Evolutionary conservation across 495 filamentous ascomycete species (phyloP).

Genomic region (Penicillium samsonianum): DNA sequence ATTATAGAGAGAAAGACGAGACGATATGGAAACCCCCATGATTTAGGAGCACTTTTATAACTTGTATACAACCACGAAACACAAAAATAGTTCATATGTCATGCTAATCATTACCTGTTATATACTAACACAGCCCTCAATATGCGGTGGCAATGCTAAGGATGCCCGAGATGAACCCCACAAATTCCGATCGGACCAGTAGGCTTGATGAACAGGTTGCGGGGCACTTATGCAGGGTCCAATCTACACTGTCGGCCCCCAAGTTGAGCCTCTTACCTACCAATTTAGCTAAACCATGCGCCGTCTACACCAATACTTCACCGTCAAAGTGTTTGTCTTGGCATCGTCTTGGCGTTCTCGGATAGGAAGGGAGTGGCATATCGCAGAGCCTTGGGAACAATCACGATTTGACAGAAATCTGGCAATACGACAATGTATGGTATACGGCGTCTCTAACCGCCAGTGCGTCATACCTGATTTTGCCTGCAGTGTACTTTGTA

Average conservation of each 20-base stretch:
- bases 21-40: background rate
- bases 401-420: no score
- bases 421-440: no score
- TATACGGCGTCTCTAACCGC: no score
- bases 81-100: background rate
- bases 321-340: no score
- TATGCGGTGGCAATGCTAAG: constrained; percentile 20
- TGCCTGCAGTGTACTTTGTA: no score
- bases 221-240: background rate
- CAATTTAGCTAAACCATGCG: background rate
- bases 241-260: background rate
- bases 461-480: no score
- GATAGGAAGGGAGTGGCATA: no score
- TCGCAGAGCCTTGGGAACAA: no score
- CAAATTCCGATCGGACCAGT: background rate
- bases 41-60: background rate
- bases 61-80: no score
- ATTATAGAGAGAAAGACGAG: background rate
- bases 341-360: no score
- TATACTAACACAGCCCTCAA: constrained; percentile 16
- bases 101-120: constrained; percentile 16
- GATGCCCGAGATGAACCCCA: constrained; percentile 1
- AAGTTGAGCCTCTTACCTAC: background rate
- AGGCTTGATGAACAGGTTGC: background rate
- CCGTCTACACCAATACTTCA: no score